Evolutionary conservation across 2,329 filamentous ascomycete species (phyloP).

Genomic region (Beauveria sp.): DNA sequence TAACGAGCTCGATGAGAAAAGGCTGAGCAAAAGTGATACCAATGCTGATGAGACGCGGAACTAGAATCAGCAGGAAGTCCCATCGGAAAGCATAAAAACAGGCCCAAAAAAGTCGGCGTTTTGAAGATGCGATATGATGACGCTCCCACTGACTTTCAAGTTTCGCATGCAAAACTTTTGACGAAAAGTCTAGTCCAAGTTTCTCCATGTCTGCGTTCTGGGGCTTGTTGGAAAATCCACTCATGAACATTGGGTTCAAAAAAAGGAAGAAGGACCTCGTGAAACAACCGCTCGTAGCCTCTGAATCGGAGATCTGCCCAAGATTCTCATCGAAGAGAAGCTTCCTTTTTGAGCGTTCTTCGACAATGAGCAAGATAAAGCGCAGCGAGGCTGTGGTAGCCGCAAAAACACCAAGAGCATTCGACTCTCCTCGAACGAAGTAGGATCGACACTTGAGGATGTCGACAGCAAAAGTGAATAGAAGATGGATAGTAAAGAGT

Average conservation of each 20-base stretch:
- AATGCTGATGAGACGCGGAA: neutral
- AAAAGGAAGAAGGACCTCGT: neutral
- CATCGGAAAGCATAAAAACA: neutral
- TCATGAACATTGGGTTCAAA: neutral
- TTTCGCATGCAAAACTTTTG: neutral
- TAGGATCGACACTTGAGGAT: slow-evolving; percentile 24
- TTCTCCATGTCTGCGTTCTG: neutral
- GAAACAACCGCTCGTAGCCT: neutral
- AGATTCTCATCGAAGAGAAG: neutral
- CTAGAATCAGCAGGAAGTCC: neutral
- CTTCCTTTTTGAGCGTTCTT: slow-evolving; percentile 23
- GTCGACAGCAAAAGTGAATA: slow-evolving; percentile 25
- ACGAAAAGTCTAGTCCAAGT: neutral
- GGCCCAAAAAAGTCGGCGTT: neutral
- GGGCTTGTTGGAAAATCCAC: neutral
- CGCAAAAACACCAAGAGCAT: slow-evolving; percentile 20
- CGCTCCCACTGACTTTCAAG: neutral
- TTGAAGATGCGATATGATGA: neutral
- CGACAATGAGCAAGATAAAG: slow-evolving; percentile 21
- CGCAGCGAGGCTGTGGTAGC: slow-evolving; percentile 21
- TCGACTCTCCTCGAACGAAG: slow-evolving; percentile 21
- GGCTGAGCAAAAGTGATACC: neutral
- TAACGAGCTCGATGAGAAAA: neutral
- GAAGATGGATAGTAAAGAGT: slow-evolving; percentile 23
- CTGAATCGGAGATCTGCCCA: neutral